Evolutionary conservation across 768 basidiomycete species (phyloP).

Genomic region (Sutorius australiensis): DNA sequence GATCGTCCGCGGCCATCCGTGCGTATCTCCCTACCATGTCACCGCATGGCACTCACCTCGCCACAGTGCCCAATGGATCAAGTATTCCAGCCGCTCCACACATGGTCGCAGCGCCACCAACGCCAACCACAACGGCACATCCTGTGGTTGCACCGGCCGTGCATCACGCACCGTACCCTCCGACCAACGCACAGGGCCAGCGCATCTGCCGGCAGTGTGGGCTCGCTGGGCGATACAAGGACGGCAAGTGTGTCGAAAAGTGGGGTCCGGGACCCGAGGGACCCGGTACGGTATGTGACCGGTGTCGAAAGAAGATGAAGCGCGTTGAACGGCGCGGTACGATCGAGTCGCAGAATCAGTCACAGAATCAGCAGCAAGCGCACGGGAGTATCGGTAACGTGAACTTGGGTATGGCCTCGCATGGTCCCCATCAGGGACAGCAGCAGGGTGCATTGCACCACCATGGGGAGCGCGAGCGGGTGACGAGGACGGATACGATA

Average conservation of each 20-base stretch:
- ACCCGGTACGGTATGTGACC: slow-evolving; percentile 80
- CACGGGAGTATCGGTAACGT: neutral
- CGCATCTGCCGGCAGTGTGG: slow-evolving; percentile 77
- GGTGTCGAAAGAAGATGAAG: slow-evolving; percentile 87
- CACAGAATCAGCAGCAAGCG: slow-evolving; percentile 9
- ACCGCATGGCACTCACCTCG: slow-evolving; percentile 13
- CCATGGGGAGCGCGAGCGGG: slow-evolving; percentile 18
- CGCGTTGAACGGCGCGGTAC: slow-evolving; percentile 73
- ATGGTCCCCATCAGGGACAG: slow-evolving; percentile 2
- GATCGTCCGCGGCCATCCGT: slow-evolving; percentile 23
- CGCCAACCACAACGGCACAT: slow-evolving; percentile 10
- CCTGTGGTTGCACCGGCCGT: slow-evolving; percentile 4
- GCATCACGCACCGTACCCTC: slow-evolving; percentile 22
- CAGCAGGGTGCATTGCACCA: neutral
- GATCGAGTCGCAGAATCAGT: slow-evolving; percentile 40
- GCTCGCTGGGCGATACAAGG: slow-evolving; percentile 71
- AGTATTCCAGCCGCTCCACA: slow-evolving; percentile 16
- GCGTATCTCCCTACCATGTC: slow-evolving; percentile 6
- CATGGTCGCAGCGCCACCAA: slow-evolving; percentile 10
- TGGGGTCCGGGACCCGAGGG: slow-evolving; percentile 85
- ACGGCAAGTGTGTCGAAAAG: slow-evolving; percentile 83
- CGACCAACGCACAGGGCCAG: slow-evolving; percentile 58
- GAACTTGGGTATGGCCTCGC: no score
- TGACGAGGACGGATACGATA: slow-evolving; percentile 32
- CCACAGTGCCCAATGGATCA: slow-evolving; percentile 19